Evolutionary conservation across 345 rosid genomes (phyloP), one percentile per base, ranked within the genome.

Genomic region (Gossypium ekmanianum): DNA sequence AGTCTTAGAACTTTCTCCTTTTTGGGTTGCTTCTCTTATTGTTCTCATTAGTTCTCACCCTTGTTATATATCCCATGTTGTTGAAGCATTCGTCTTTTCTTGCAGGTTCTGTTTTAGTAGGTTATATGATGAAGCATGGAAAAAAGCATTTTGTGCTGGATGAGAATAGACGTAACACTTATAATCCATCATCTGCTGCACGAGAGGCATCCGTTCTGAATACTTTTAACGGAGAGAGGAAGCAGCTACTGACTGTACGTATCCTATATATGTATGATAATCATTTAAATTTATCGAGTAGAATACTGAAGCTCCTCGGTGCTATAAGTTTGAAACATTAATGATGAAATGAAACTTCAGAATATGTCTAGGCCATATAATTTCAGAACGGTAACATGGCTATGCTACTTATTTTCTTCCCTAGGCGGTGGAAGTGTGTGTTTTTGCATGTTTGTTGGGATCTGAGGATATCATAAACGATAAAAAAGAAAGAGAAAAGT

Each of bases 131-230:
- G 74, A 90, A 76, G 81, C 68, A 80, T 72, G 87, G 86, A 66
- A 88, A 84, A 81, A 83, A 77, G 68, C 88, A 81, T 39, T 56
- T 66, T 81, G 76, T 79, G 47, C 61, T 74, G 29, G 86, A 81
- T 64, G 92, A 88, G 86, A 84, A 81, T 71, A 83, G 81, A 78
- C 90, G 95, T 56, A 79, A 85, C 75, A 87, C 91, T 5, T 90
- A 90, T 70, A 77, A 54, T 77, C 88, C 83, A 81, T 68, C 82
- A 29, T 68, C 72, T 73, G 75, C 76, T 54, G 80, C 76, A 17
- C 62, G 26, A 8, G 86, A 80, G 76, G 56, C 83, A 9, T 85
- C 88, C n/a, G 80, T 82, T 62, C 75, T 86, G 59, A 75, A 78
- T 61, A 78, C 88, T 34, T 82, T 90, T 69, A 80, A 76, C 62